These are phyloP conservation scores for Begonia loranthoides DNA, from an alignment of 306 rosid genomes.

Conservation along the genomic window DNA sequence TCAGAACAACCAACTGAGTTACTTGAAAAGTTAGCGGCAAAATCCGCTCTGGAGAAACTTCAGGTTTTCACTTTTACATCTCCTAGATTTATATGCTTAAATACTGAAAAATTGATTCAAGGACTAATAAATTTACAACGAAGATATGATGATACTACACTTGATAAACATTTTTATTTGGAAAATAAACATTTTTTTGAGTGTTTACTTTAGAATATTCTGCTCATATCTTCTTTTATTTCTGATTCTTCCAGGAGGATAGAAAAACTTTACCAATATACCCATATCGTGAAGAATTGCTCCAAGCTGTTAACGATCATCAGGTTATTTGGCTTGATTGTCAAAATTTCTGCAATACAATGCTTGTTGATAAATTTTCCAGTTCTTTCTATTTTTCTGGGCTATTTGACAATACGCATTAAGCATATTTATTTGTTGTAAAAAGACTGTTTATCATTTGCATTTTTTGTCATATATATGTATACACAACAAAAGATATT, in stretches of 20 bases:
- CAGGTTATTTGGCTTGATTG: conserved; percentile 34
- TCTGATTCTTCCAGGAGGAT: conserved; percentile 41
- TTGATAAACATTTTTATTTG: too few species aligned
- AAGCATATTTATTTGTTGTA: too few species aligned
- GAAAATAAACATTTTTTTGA: too few species aligned
- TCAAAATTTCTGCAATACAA: background rate
- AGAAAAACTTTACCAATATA: conserved; percentile 74
- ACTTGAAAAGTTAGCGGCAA: conserved; percentile 49
- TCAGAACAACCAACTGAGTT: conserved; percentile 32
- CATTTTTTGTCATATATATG: too few species aligned
- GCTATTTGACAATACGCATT: too few species aligned
- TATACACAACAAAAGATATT: too few species aligned
- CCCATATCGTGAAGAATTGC: conserved; percentile 61
- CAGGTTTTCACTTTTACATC: conserved; percentile 31
- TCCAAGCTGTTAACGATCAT: conserved; percentile 60
- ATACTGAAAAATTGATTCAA: background rate
- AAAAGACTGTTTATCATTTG: too few species aligned
- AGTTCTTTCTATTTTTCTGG: too few species aligned
- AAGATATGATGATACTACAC: too few species aligned
- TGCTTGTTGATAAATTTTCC: too few species aligned
- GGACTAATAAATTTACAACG: too few species aligned
- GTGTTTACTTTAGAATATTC: too few species aligned
- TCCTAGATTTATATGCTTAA: background rate
- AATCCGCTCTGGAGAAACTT: conserved; percentile 71
- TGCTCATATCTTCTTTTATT: conserved; percentile 1